Conservation (phyloP, 2,329 filamentous ascomycete genomes). For the Aspergillus pseudoglaucus region DNA sequence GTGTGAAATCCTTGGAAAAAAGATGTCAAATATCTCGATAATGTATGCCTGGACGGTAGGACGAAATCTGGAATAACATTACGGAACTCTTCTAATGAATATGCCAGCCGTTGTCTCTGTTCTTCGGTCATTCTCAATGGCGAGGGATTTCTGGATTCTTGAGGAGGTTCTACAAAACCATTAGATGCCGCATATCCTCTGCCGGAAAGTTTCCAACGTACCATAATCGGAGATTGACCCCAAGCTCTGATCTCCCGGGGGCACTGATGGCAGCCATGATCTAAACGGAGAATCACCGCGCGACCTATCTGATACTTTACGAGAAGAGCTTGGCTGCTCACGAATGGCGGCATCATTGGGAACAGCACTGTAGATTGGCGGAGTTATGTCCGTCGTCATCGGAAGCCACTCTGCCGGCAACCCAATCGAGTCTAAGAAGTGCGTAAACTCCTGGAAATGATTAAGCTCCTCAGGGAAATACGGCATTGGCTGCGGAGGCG, state of each 20-base stretch:
- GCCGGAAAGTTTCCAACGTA: constrained; percentile 5
- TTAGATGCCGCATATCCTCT: background rate
- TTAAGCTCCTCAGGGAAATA: constrained; percentile 28
- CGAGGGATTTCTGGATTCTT: constrained; percentile 14
- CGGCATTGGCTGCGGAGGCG: constrained; percentile 18
- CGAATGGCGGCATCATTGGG: constrained; percentile 18
- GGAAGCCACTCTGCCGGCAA: constrained; percentile 29
- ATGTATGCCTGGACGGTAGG: constrained; percentile 62
- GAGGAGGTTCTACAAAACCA: constrained; percentile 19
- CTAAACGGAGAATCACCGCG: constrained; percentile 28
- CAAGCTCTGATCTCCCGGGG: constrained; percentile 25
- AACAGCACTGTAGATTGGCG: constrained; percentile 19
- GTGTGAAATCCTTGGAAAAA: constrained; percentile 63
- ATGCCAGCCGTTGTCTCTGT: constrained; percentile 24
- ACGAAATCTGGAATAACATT: constrained; percentile 46
- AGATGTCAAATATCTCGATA: constrained; percentile 63
- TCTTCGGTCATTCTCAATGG: constrained; percentile 24
- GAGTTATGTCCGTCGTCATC: constrained; percentile 14
- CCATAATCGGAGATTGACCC: constrained; percentile 27
- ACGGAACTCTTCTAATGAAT: constrained; percentile 24
- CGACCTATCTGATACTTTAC: constrained; percentile 16
- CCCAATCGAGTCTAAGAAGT: constrained; percentile 30
- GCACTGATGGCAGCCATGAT: constrained; percentile 28
- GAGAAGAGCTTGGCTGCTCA: constrained; percentile 15
- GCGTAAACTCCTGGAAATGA: constrained; percentile 31